These are phyloP conservation scores for Trypanosoma rangeli DNA, from an alignment of 208 protist genomes.

Conservation along the genomic window DNA sequence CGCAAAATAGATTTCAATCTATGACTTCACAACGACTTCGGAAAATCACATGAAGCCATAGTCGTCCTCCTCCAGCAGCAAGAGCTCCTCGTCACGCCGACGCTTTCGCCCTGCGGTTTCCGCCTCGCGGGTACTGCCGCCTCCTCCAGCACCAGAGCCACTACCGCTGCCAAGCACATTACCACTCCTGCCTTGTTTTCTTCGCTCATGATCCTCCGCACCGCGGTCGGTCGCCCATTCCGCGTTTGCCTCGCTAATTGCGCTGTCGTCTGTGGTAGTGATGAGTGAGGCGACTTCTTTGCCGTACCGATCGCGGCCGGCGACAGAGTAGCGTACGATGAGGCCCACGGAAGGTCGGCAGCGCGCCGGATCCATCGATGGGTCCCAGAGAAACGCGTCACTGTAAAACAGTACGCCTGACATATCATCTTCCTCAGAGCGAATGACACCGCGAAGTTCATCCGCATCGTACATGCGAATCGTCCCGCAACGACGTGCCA, in stretches of 20 bases:
- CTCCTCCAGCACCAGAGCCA: background rate
- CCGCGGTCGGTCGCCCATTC: slow-evolving; percentile 25
- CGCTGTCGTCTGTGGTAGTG: slow-evolving; percentile 49
- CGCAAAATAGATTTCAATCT: background rate
- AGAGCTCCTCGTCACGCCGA: slow-evolving; percentile 47
- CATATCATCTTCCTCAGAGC: slow-evolving; percentile 41
- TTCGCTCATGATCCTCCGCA: slow-evolving; percentile 21
- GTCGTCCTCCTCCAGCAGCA: slow-evolving; percentile 43
- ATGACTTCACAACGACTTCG: background rate
- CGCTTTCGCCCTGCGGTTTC: slow-evolving; percentile 38
- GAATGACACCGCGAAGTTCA: slow-evolving; percentile 69
- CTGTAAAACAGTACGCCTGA: slow-evolving; percentile 53
- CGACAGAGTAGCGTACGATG: slow-evolving; percentile 60
- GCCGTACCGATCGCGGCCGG: slow-evolving; percentile 42
- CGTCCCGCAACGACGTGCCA: slow-evolving; percentile 56
- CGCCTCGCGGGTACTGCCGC: slow-evolving; percentile 10
- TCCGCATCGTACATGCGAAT: slow-evolving; percentile 67
- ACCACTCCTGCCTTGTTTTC: slow-evolving; percentile 19
- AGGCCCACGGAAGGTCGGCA: slow-evolving; percentile 32
- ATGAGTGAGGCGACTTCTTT: slow-evolving; percentile 74
- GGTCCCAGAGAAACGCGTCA: slow-evolving; percentile 61
- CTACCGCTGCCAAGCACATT: slow-evolving; percentile 8
- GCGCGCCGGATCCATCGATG: slow-evolving; percentile 20
- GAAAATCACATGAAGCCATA: slow-evolving; percentile 29
- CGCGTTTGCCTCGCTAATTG: slow-evolving; percentile 47